A percentile compares a stretch with the other conserved stretches of the same genome.
Conservation (phyloP, 2,329 filamentous ascomycete genomes). For the Seiridium unicorne region DNA sequence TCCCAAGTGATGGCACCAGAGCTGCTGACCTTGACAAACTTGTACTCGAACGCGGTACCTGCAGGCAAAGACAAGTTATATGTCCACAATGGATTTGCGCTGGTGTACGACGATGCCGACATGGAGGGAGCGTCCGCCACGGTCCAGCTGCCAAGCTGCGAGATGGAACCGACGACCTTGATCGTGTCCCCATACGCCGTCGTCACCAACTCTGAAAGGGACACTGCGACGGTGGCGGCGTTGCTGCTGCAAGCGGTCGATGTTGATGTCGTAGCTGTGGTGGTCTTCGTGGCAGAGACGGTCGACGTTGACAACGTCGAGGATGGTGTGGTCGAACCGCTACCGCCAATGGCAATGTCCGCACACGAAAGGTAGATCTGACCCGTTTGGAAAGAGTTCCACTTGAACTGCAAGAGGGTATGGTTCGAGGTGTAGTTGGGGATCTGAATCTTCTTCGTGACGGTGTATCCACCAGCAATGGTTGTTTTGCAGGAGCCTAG, state of each 20-base stretch:
- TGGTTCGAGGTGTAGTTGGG: slow-evolving; percentile 43
- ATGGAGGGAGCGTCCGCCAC: slow-evolving; percentile 36
- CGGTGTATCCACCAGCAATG: slow-evolving; percentile 52
- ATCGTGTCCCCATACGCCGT: slow-evolving; percentile 43
- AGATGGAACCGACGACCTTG: slow-evolving; percentile 35
- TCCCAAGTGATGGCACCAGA: slow-evolving; percentile 47
- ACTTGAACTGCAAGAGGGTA: slow-evolving; percentile 50
- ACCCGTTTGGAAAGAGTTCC: slow-evolving; percentile 53
- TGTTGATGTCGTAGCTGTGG: slow-evolving; percentile 36
- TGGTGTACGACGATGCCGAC: slow-evolving; percentile 49
- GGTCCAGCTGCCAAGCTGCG: slow-evolving; percentile 45
- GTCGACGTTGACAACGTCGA: background rate
- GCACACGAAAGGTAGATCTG: slow-evolving; percentile 54
- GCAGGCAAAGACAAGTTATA: slow-evolving; percentile 40
- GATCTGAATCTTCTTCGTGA: slow-evolving; percentile 51
- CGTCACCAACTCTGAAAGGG: slow-evolving; percentile 34
- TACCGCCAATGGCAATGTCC: slow-evolving; percentile 43
- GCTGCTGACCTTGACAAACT: slow-evolving; percentile 44
- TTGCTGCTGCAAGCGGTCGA: slow-evolving; percentile 28
- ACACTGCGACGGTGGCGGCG: slow-evolving; percentile 28
- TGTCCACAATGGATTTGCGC: slow-evolving; percentile 45
- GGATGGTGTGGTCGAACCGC: background rate
- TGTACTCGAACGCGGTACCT: slow-evolving; percentile 45
- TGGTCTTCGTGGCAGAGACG: slow-evolving; percentile 30
- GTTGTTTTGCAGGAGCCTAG: slow-evolving; percentile 46